Conservation (phyloP, 768 basidiomycete species). For the Mycena crocata region DNA sequence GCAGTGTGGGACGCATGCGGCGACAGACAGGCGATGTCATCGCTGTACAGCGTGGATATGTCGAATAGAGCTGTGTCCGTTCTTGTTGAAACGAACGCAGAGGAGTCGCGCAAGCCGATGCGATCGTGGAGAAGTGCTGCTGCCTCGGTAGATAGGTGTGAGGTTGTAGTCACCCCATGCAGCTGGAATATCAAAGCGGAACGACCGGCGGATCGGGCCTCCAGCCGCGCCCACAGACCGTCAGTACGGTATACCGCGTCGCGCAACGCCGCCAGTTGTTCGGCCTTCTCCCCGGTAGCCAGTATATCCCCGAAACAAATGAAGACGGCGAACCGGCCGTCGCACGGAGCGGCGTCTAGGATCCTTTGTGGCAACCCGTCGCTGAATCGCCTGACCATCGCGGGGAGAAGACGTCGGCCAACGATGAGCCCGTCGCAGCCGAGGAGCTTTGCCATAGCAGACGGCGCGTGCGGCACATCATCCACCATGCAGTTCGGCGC, state of each 20-base stretch:
- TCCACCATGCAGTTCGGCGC: slow-evolving; percentile 15
- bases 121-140: not conserved
- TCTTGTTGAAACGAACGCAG: not conserved
- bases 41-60: slow-evolving; percentile 8
- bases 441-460: slow-evolving; percentile 12
- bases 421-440: slow-evolving; percentile 11
- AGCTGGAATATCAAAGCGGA: not conserved
- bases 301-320: slow-evolving; percentile 16
- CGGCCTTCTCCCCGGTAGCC: not conserved
- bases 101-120: not conserved
- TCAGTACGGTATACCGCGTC: not conserved
- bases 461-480: not conserved
- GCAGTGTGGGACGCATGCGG: not conserved
- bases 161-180: slow-evolving; percentile 5
- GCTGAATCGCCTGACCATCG: not conserved
- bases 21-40: slow-evolving; percentile 11
- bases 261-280: not conserved
- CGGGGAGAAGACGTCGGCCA: slow-evolving; percentile 17
- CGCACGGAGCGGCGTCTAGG: slow-evolving; percentile 14
- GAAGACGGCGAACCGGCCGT: slow-evolving; percentile 22
- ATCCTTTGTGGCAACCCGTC: not conserved
- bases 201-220: not conserved
- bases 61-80: not conserved
- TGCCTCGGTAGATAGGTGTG: slow-evolving; percentile 6
- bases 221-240: not conserved